Percentiles rank a stretch among this genome's conserved stretches.
phyloP scores from a whole-genome alignment of 805 yeast genomes.

The Spathaspora girioi region DNA sequence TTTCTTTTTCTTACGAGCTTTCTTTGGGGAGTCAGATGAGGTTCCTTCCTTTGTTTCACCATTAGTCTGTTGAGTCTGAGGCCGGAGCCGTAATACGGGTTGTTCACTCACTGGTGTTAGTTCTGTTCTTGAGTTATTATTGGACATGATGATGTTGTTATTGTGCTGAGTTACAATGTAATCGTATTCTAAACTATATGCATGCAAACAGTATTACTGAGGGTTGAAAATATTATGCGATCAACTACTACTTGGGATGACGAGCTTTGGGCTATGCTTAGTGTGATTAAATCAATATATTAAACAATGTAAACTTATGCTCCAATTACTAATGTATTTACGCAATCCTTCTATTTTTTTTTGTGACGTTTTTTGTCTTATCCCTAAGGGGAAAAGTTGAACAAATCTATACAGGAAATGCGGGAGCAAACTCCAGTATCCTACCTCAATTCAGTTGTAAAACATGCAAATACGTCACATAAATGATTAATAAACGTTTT shows the following conservation, averaged over 20 bases:
- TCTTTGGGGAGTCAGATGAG: not conserved
- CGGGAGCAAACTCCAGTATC: not conserved
- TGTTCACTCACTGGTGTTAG: not conserved
- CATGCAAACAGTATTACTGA: not conserved
- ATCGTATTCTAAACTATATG: not conserved
- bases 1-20: constrained; percentile 21
- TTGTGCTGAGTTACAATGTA: too few species aligned
- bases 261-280: not conserved
- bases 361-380: not conserved
- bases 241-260: not conserved
- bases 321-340: not conserved
- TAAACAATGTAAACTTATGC: not conserved
- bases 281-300: not conserved
- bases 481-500: not conserved
- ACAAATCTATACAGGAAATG: not conserved
- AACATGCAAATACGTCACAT: not conserved
- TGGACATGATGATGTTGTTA: not conserved
- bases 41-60: constrained; percentile 8
- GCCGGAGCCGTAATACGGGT: not conserved
- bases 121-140: not conserved
- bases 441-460: not conserved
- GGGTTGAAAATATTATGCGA: not conserved
- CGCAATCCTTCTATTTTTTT: too few species aligned
- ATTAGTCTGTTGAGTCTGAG: not conserved
- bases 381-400: too few species aligned